phyloP scores from a whole-genome alignment of 1,284 basidiomycete genomes.

The Vanrija sp. region DNA sequence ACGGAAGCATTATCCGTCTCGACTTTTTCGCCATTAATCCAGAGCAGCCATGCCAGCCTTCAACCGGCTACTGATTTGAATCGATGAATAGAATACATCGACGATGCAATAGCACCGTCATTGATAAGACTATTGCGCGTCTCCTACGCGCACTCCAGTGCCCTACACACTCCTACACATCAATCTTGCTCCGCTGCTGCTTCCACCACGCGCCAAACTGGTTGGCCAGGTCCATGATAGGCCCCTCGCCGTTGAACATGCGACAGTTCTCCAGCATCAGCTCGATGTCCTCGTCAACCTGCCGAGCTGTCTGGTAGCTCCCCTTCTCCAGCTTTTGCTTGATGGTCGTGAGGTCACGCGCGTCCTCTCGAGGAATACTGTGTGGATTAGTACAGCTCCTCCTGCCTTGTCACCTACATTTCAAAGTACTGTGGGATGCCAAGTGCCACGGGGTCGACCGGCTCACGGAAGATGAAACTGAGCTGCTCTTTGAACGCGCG shows the following conservation, averaged over 20 bases:
- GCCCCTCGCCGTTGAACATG: constrained; percentile 43
- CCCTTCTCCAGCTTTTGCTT: constrained; percentile 67
- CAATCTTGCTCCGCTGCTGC: constrained; percentile 36
- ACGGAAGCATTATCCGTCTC: too few relatives aligned
- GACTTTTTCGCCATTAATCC: too few relatives aligned
- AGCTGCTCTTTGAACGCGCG: constrained; percentile 68
- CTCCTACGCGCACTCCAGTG: background rate
- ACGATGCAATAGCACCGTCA: too few relatives aligned
- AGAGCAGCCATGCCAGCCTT: too few relatives aligned
- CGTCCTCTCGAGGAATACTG: constrained; percentile 57
- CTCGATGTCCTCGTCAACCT: constrained; percentile 44
- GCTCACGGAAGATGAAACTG: constrained; percentile 73
- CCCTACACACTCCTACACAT: constrained; percentile 9
- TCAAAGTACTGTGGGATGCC: constrained; percentile 45
- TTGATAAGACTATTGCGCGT: too few relatives aligned
- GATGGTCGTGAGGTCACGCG: constrained; percentile 81
- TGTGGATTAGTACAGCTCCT: constrained; percentile 56
- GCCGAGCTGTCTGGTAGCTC: constrained; percentile 25
- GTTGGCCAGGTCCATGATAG: constrained; percentile 34
- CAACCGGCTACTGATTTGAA: too few relatives aligned
- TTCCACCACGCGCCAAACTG: constrained; percentile 39
- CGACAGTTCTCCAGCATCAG: constrained; percentile 46
- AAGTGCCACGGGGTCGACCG: constrained; percentile 51
- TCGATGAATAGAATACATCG: too few relatives aligned
- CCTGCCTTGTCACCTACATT: constrained; percentile 26